phyloP scores from a whole-genome alignment of 2,329 filamentous ascomycete species.

The Helminthosporium solani region DNA sequence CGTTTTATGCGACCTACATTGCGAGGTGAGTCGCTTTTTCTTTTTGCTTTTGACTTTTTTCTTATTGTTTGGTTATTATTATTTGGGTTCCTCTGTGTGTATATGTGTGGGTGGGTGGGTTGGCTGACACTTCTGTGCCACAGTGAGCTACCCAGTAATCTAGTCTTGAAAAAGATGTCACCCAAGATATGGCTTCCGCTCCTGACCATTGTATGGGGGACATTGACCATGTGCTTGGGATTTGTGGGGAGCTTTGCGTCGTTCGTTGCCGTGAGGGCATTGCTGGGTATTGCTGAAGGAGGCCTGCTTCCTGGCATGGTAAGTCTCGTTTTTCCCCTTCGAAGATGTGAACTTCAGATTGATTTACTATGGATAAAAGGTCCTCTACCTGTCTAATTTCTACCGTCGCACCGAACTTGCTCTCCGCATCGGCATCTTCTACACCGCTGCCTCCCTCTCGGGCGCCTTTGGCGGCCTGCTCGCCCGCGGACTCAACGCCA shows the following conservation, averaged over 20 bases:
- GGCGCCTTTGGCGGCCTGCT: conserved; percentile 65
- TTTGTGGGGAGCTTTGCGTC: conserved; percentile 56
- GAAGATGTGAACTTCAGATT: conserved; percentile 5
- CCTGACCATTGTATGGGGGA: conserved; percentile 59
- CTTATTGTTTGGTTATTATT: too few relatives aligned
- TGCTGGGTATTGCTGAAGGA: conserved; percentile 65
- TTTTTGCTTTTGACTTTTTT: too few relatives aligned
- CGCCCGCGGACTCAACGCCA: conserved; percentile 62
- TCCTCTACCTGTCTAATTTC: conserved; percentile 65
- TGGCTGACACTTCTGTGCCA: background rate
- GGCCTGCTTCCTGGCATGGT: conserved; percentile 67
- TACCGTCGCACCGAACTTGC: conserved; percentile 62
- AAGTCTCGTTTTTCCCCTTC: background rate
- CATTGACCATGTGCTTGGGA: conserved; percentile 59
- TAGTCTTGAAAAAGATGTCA: conserved; percentile 62
- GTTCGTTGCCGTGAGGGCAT: conserved; percentile 62
- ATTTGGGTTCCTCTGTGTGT: too few relatives aligned
- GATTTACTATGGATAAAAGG: conserved; percentile 39
- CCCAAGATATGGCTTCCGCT: conserved; percentile 62
- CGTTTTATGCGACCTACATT: conserved; percentile 67
- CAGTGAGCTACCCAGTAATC: conserved; percentile 64
- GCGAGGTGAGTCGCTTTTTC: conserved; percentile 47
- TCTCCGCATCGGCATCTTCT: conserved; percentile 66
- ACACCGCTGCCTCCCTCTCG: conserved; percentile 65
- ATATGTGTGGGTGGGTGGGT: too few relatives aligned